A percentile compares a stretch with the other conserved stretches of the same genome.
Evolutionary conservation across 257 asterid genomes (phyloP).

Genomic region (Euphrasia confusa): DNA sequence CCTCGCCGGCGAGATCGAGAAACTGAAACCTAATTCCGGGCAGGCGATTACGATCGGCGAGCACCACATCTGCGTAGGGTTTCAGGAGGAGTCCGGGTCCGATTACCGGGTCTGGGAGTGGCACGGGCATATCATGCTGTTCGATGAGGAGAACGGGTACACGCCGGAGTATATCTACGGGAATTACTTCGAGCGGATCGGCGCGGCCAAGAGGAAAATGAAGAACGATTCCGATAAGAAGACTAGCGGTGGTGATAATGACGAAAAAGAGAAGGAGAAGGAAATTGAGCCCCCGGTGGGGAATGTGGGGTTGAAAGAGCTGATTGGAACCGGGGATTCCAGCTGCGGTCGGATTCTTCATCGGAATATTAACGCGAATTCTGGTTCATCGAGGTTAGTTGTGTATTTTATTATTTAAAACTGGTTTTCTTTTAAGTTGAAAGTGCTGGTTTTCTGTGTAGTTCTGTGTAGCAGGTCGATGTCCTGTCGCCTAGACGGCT

Average conservation of each 20-base stretch:
- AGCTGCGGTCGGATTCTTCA: conserved; percentile 53
- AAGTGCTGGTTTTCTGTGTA: conserved; percentile 3
- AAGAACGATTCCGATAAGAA: conserved; percentile 21
- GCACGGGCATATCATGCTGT: conserved; percentile 93
- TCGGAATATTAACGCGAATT: conserved; percentile 56
- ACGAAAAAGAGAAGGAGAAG: conserved; percentile 31
- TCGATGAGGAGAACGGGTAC: conserved; percentile 90
- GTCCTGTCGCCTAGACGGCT: neutral
- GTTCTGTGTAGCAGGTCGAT: neutral
- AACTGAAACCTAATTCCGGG: conserved; percentile 85
- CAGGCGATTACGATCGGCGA: conserved; percentile 79
- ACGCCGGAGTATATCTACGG: conserved; percentile 89
- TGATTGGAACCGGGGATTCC: conserved; percentile 58
- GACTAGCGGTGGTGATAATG: conserved; percentile 22
- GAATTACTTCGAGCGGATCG: conserved; percentile 80
- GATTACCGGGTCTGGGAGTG: conserved; percentile 97
- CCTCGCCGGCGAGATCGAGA: conserved; percentile 50
- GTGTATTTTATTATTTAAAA: neutral
- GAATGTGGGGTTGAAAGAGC: conserved; percentile 77
- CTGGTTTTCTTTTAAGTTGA: neutral
- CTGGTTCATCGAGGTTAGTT: conserved; percentile 56
- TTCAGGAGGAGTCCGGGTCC: conserved; percentile 68
- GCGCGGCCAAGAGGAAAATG: conserved; percentile 26
- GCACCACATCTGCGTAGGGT: conserved; percentile 90
- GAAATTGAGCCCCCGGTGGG: conserved; percentile 37